phyloP scores from a whole-genome alignment of 2,329 filamentous ascomycete genomes.

The Colletotrichum sp. region DNA sequence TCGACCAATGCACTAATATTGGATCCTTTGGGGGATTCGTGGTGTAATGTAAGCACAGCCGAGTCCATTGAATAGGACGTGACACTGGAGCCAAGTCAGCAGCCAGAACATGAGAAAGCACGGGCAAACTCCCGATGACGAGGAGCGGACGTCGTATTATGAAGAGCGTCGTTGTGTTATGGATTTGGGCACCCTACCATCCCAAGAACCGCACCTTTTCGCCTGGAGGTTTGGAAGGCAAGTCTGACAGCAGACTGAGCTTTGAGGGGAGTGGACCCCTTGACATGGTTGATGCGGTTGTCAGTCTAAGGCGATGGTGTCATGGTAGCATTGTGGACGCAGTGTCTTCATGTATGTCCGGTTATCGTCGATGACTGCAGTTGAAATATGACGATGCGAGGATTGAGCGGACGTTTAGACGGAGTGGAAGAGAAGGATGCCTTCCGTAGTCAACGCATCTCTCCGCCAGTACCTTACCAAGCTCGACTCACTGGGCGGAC shows the following conservation, averaged over 20 bases:
- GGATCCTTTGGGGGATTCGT: slow-evolving; percentile 61
- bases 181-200: slow-evolving; percentile 63
- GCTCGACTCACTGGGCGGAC: neutral
- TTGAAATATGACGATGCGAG: neutral
- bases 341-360: neutral
- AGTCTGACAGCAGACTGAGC: slow-evolving; percentile 68
- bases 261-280: slow-evolving; percentile 67
- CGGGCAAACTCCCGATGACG: neutral
- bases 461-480: neutral
- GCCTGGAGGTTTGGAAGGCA: slow-evolving; percentile 56
- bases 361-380: neutral
- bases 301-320: neutral
- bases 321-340: neutral
- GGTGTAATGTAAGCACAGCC: slow-evolving; percentile 71
- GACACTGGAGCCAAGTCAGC: slow-evolving; percentile 47
- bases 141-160: neutral
- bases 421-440: no score
- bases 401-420: neutral
- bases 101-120: neutral
- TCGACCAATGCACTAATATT: slow-evolving; percentile 66
- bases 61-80: slow-evolving; percentile 54
- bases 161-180: neutral
- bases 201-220: slow-evolving; percentile 92
- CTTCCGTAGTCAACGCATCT: neutral
- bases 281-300: slow-evolving; percentile 46